Conservation (phyloP, 768 basidiomycete genomes). For the Collybia mongolica region DNA sequence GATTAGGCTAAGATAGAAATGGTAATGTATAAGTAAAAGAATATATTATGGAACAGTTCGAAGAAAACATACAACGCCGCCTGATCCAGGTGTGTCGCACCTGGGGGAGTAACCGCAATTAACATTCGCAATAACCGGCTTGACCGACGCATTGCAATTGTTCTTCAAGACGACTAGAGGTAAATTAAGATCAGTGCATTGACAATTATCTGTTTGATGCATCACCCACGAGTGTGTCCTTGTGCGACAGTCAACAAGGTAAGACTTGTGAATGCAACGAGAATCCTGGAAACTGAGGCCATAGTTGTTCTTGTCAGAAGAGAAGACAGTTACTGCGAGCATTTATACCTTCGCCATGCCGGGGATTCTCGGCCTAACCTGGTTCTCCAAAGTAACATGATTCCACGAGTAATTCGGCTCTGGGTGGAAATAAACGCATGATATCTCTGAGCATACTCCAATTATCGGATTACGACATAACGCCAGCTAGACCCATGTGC, state of each 20-base stretch:
- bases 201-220: background rate
- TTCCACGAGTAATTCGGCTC: no score
- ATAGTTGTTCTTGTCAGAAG: no score
- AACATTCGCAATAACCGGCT: constrained; percentile 33
- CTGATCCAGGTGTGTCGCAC: constrained; percentile 31
- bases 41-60: background rate
- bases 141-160: constrained; percentile 27
- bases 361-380: no score
- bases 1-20: constrained; percentile 20
- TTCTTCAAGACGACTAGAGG: constrained; percentile 32
- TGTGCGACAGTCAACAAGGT: background rate
- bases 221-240: background rate
- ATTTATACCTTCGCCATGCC: no score
- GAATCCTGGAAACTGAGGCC: background rate
- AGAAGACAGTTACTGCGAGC: no score
- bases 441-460: no score
- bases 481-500: no score
- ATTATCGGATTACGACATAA: no score
- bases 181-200: background rate
- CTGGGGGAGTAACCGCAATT: constrained; percentile 42
- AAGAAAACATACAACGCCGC: constrained; percentile 25
- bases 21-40: background rate
- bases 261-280: background rate
- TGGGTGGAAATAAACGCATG: no score
- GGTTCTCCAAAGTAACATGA: no score